Evolutionary conservation across 345 rosid genomes (phyloP).

Genomic region (Theobroma cacao): DNA sequence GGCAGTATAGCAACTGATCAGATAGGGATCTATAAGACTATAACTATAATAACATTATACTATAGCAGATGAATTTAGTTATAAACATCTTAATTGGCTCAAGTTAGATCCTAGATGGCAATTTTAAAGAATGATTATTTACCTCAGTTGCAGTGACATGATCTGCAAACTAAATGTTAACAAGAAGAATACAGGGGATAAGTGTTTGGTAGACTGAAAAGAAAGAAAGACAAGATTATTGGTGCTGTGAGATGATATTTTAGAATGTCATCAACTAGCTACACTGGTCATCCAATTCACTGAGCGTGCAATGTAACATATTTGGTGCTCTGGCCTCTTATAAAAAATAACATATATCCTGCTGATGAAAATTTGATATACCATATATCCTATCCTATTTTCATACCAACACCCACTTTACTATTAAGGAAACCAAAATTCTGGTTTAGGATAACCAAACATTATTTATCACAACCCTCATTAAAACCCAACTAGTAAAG

Average conservation of each 20-base stretch:
- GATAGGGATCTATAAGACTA: neutral
- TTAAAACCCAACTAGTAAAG: constrained; percentile 1
- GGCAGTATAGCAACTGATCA: neutral
- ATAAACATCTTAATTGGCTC: neutral
- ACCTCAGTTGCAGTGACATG: neutral
- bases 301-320: neutral
- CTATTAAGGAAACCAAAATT: neutral
- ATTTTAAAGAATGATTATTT: neutral
- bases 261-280: neutral
- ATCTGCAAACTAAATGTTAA: neutral
- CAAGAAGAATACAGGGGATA: neutral
- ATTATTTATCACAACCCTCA: neutral
- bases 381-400: neutral
- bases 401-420: neutral
- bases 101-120: neutral
- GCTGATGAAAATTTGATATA: neutral
- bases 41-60: too few relatives aligned
- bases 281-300: neutral
- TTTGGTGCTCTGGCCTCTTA: neutral
- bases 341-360: neutral
- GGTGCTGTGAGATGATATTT: neutral
- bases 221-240: neutral
- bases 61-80: neutral
- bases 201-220: neutral
- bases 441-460: neutral